Evolutionary conservation across 805 yeast species (phyloP), one percentile per base, ranked within the genome.

Genomic region (Priceomyces castillae): DNA sequence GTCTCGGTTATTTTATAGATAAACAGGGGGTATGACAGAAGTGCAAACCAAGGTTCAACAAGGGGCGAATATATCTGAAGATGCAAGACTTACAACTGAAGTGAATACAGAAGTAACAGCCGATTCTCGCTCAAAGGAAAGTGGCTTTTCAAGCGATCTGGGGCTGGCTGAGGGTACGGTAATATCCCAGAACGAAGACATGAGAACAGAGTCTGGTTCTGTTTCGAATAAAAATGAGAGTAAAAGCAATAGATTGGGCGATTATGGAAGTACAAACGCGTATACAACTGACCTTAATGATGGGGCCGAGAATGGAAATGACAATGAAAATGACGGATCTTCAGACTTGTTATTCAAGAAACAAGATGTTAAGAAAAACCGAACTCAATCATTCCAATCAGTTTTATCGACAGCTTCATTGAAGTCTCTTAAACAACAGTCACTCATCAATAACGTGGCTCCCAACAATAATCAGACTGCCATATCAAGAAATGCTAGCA

Each of bases 341-440:
- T 39, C 54, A 2, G 58, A 54, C 28, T 50, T 66, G 34, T 48
- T 51, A 41, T 71, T 71, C 58, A 64, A 64, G 42, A 71, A 71
- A 57, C 66, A 68, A 44, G 67, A 67, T 43, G 61, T 69, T 20
- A 56, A 53, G 31, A 59, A 61, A 34, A 55, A 65, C 12, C 57
- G 76, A 28, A 64, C 75, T 1, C 75, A 70, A 50, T 67, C 72
- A 39, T 66, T 70, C 47, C 76, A 71, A 48, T 64, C 70, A 34
- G 76, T 71, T 19, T 60, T 71, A 33, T 69, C 74, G 26, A 64
- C 73, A 5, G 76, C 74, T 2, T 70, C 75, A 3, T 55, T 71
- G 37, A 68, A 67, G 47, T 62, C 70, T 28, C 51, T 71, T 31
- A 65, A 63, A 42, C 69, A 64, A 39, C 67, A 58, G 34, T 40